Conservation (phyloP, 2,329 filamentous ascomycete species). For the Colletotrichum eremochloae region DNA sequence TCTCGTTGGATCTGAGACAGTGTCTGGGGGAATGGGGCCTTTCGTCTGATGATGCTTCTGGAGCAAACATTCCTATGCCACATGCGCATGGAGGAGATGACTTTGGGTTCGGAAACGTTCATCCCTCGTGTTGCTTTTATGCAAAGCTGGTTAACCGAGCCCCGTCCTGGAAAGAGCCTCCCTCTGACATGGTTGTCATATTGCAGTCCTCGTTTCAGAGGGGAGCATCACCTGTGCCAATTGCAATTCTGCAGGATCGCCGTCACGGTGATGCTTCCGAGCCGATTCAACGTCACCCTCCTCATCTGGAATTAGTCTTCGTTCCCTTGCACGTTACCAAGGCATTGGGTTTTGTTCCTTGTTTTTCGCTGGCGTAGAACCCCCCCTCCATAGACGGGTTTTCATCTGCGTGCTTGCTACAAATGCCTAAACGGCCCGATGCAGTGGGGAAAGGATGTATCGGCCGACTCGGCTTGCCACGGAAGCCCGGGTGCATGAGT, state of each 20-base stretch:
- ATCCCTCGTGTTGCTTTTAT: background rate
- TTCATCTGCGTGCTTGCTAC: background rate
- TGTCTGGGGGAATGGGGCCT: background rate
- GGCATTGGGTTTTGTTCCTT: background rate
- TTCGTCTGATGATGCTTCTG: background rate
- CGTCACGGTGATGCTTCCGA: background rate
- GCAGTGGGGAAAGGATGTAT: background rate
- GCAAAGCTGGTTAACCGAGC: conserved; percentile 11
- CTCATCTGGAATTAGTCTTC: background rate
- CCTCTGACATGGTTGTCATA: conserved; percentile 20
- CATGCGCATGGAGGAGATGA: background rate
- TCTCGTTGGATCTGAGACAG: background rate
- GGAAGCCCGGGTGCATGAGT: background rate
- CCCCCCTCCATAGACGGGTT: background rate
- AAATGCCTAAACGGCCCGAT: background rate
- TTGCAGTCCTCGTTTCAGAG: background rate
- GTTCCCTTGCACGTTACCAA: background rate
- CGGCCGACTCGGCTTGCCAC: background rate
- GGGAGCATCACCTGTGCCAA: background rate
- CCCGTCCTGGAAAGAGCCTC: conserved; percentile 1
- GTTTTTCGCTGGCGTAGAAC: too few relatives aligned
- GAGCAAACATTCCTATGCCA: background rate
- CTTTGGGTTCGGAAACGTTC: background rate
- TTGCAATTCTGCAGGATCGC: background rate
- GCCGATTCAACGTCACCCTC: background rate